These are phyloP conservation scores for Dothistroma septosporum DNA, from an alignment of 2,329 filamentous ascomycete species.

Conservation along the genomic window DNA sequence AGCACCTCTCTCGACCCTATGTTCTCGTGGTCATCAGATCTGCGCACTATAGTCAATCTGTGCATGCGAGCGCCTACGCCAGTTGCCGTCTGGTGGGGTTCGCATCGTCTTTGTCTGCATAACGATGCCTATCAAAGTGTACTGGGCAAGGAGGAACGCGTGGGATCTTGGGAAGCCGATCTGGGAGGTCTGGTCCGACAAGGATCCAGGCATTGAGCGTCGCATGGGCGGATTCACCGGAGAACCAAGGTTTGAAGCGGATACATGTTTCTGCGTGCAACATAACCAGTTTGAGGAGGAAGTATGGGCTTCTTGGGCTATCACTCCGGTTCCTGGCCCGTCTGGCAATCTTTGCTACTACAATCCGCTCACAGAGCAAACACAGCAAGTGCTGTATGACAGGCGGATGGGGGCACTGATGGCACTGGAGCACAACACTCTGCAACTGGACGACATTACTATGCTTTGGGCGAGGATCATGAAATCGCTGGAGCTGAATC, in stretches of 20 bases:
- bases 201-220: constrained; percentile 5
- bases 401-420: constrained; percentile 16
- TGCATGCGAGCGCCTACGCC: constrained; percentile 19
- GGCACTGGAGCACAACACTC: constrained; percentile 7
- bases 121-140: constrained; percentile 37
- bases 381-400: constrained; percentile 12
- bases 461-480: constrained; percentile 10
- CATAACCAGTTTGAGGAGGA: constrained; percentile 17
- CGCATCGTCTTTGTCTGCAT: constrained; percentile 35
- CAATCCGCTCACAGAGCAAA: constrained; percentile 12
- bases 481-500: constrained; percentile 9
- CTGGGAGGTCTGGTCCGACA: constrained; percentile 14
- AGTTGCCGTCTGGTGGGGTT: constrained; percentile 24
- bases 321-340: constrained; percentile 9
- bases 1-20: constrained; percentile 18
- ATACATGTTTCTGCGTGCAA: constrained; percentile 14
- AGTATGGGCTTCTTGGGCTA: constrained; percentile 11
- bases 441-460: background rate
- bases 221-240: no score
- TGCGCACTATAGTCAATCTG: constrained; percentile 20
- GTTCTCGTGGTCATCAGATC: constrained; percentile 12
- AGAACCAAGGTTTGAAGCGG: constrained; percentile 10
- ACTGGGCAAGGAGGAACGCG: constrained; percentile 30
- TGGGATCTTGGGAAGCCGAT: constrained; percentile 18
- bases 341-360: constrained; percentile 11